Conservation (phyloP, 345 rosid genomes). For the Rhizophora apiculata region DNA sequence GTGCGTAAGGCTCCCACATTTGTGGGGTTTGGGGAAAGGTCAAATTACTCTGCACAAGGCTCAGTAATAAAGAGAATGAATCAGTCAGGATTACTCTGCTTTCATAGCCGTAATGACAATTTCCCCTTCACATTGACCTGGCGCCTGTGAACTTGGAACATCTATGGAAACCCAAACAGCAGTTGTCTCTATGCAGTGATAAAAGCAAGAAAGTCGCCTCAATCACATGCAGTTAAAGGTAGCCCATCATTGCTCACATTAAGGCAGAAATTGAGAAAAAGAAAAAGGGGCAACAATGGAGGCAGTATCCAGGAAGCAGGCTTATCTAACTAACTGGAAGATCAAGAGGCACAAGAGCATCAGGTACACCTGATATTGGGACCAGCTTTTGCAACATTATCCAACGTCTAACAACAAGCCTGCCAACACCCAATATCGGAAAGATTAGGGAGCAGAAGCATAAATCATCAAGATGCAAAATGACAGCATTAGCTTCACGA, state of each 20-base stretch:
- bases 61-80: too few species aligned
- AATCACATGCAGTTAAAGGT: constrained; percentile 11
- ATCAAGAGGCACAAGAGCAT: constrained; percentile 94
- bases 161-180: constrained; percentile 88
- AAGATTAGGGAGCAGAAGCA: constrained; percentile 17
- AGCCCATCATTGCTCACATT: constrained; percentile 3
- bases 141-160: constrained; percentile 74
- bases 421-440: constrained; percentile 41
- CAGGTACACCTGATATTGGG: constrained; percentile 80
- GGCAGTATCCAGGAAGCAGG: constrained; percentile 70
- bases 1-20: too few species aligned
- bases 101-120: constrained; percentile 62
- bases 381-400: constrained; percentile 63
- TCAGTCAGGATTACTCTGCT: not conserved
- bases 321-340: constrained; percentile 66
- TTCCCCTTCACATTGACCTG: constrained; percentile 89
- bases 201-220: constrained; percentile 12
- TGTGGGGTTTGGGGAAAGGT: too few species aligned
- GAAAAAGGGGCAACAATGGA: constrained; percentile 4
- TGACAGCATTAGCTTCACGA: constrained; percentile 17
- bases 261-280: not conserved
- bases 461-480: constrained; percentile 2
- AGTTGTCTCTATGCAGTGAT: constrained; percentile 62
- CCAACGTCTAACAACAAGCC: constrained; percentile 76
- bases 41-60: constrained; percentile 38